These are phyloP conservation scores for Leccinellum luteum DNA, from an alignment of 768 basidiomycete genomes.

Conservation along the genomic window DNA sequence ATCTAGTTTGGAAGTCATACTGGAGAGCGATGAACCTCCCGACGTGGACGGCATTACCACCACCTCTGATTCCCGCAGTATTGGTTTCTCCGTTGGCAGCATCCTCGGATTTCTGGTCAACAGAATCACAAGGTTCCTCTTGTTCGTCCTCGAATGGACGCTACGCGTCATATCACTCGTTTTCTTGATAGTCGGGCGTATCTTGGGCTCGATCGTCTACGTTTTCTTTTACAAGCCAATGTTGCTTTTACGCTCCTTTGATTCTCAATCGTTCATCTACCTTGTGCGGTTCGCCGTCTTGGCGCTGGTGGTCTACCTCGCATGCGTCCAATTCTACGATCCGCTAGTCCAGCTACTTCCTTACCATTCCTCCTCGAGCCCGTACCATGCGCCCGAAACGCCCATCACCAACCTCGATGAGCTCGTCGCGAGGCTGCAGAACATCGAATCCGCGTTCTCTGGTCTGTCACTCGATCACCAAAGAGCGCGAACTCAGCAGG, in stretches of 20 bases:
- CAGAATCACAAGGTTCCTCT: conserved; percentile 29
- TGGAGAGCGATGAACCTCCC: conserved; percentile 58
- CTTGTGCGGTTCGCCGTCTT: conserved; percentile 44
- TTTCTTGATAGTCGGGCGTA: conserved; percentile 44
- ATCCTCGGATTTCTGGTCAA: conserved; percentile 45
- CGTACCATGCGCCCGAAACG: conserved; percentile 53
- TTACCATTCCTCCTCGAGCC: conserved; percentile 27
- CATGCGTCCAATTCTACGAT: conserved; percentile 44
- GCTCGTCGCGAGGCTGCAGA: conserved; percentile 57
- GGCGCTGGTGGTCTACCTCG: conserved; percentile 41
- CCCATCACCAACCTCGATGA: conserved; percentile 69
- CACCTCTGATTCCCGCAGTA: conserved; percentile 17
- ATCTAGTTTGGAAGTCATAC: conserved; percentile 58
- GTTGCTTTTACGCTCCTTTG: conserved; percentile 36
- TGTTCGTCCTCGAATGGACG: conserved; percentile 23
- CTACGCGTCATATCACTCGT: conserved; percentile 32
- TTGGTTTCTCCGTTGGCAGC: conserved; percentile 45
- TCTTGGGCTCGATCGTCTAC: conserved; percentile 49
- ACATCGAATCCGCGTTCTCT: conserved; percentile 62
- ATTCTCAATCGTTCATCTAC: conserved; percentile 30
- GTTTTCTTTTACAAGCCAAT: conserved; percentile 48
- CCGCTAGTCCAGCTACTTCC: conserved; percentile 34
- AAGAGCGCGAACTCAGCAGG: conserved; percentile 47
- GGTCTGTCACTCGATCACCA: conserved; percentile 57
- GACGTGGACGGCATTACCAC: conserved; percentile 26